phyloP scores from a whole-genome alignment of 345 rosid genomes.

The Draba incana region DNA sequence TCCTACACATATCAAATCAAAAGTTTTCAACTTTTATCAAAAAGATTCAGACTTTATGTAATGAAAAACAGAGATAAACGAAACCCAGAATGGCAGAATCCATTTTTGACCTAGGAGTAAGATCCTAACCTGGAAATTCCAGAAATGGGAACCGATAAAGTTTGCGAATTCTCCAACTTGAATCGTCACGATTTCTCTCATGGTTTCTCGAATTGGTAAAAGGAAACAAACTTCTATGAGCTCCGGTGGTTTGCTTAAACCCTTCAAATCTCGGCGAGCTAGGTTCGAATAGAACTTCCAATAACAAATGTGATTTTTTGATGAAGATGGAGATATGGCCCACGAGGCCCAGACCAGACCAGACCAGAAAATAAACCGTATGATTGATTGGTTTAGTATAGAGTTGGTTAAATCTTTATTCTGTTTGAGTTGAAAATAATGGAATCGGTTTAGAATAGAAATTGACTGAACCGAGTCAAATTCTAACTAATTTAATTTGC shows the following conservation, averaged over 20 bases:
- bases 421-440: no score
- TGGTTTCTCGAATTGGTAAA: slow-evolving; percentile 27
- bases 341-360: slow-evolving; percentile 22
- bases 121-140: slow-evolving; percentile 87
- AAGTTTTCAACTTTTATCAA: slow-evolving; percentile 3
- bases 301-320: no score
- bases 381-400: no score
- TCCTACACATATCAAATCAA: slow-evolving; percentile 53
- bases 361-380: no score
- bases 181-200: slow-evolving; percentile 85
- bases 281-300: no score
- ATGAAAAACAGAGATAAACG: background rate
- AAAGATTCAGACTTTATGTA: slow-evolving; percentile 4
- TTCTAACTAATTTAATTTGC: no score
- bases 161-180: slow-evolving; percentile 90
- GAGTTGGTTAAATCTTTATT: no score
- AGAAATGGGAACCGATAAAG: slow-evolving; percentile 95
- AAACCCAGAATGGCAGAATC: slow-evolving; percentile 16
- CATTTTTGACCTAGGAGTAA: background rate
- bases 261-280: slow-evolving; percentile 16
- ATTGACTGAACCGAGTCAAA: no score
- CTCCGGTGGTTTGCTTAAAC: slow-evolving; percentile 35
- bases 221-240: background rate
- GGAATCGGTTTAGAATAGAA: background rate
- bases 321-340: slow-evolving; percentile 6